Base-by-base conservation (phyloP, 2,329 filamentous ascomycete genomes). In the Dactylellina cionopaga region DNA sequence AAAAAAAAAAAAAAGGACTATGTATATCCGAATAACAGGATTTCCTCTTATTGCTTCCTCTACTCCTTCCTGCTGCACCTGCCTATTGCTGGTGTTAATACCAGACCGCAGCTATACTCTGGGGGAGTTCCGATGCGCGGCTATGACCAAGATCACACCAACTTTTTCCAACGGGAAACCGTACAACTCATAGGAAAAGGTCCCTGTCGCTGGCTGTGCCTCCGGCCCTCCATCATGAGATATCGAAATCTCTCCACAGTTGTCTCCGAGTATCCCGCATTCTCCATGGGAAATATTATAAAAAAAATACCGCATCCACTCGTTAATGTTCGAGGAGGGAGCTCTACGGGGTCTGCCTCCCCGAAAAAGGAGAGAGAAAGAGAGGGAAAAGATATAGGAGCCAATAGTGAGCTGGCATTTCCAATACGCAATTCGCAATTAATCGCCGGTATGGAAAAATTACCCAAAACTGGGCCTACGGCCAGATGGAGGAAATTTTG, bases 111-210 rank as follows among this genome's bases (percentile, higher is more conserved):
- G 51, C 35, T 66, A 58, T 41, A 66, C 37, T 66, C 51, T 66
- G 62, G 62, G 51, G 52, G 51, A 66, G 37, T 66, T 58, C 62
- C 62, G 52, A 51, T 58, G 62, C 51, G 62, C 62, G 56, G 62
- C 62, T 24, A 25, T 24, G 24, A 33, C 13, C 7, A n/a, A 19
- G 25, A 13, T 24, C 15, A 10, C 19, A 15, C 11, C 9, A 52
- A 13, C 25, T 5, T 13, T 13, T 11, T 13, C 33, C 51, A n/a
- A 11, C 22, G 43, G 19, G 31, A 27, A 58, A 37, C 31, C 29
- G 29, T 35, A 31, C 46, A 46, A 35, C 31, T 6, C 6, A 35
- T 35, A 13, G 31, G 13, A 66, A 58, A 33, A 19, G n/a, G 51
- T 39, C 62, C 62, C 33, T 58, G 62, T 66, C 62, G 35, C 25